These are phyloP conservation scores for Amylostereum areolatum DNA, from an alignment of 1,284 basidiomycete species.

Conservation along the genomic window DNA sequence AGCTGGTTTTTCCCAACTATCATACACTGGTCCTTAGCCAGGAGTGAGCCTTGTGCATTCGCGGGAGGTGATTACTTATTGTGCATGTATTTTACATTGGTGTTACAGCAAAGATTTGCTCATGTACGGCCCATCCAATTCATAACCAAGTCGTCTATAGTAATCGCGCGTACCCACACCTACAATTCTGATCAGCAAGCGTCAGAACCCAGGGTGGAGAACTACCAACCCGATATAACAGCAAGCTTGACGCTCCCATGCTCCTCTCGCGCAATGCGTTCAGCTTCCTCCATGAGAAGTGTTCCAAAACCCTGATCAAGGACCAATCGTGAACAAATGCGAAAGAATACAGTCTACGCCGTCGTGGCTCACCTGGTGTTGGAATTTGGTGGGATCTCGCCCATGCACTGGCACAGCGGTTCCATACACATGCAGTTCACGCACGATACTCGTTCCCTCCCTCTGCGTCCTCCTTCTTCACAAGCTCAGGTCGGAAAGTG, in stretches of 20 bases:
- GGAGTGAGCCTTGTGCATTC: too few species aligned
- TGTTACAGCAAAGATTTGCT: constrained; percentile 61
- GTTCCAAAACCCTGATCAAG: constrained; percentile 84
- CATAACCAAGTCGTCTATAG: constrained; percentile 89
- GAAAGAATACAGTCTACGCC: too few species aligned
- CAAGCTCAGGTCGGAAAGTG: constrained; percentile 92
- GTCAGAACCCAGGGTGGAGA: constrained; percentile 3
- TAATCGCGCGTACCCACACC: constrained; percentile 94
- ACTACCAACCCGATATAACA: constrained; percentile 81
- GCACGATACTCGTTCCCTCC: constrained; percentile 90
- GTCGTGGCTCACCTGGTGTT: constrained; percentile 66
- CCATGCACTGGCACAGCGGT: constrained; percentile 97
- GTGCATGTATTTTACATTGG: constrained; percentile 23
- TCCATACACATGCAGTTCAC: constrained; percentile 98
- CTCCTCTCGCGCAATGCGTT: constrained; percentile 96
- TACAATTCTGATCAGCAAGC: constrained; percentile 21
- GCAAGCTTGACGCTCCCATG: constrained; percentile 93
- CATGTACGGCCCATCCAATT: constrained; percentile 97
- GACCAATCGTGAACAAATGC: background rate
- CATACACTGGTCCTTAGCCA: too few species aligned
- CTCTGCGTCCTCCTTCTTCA: constrained; percentile 59
- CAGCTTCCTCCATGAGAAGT: constrained; percentile 98
- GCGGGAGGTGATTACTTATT: background rate
- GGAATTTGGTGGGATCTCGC: constrained; percentile 96
- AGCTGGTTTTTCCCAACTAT: constrained; percentile 91